Evolutionary conservation across 768 basidiomycete species (phyloP).

Genomic region (Tylopilus subfusipes): DNA sequence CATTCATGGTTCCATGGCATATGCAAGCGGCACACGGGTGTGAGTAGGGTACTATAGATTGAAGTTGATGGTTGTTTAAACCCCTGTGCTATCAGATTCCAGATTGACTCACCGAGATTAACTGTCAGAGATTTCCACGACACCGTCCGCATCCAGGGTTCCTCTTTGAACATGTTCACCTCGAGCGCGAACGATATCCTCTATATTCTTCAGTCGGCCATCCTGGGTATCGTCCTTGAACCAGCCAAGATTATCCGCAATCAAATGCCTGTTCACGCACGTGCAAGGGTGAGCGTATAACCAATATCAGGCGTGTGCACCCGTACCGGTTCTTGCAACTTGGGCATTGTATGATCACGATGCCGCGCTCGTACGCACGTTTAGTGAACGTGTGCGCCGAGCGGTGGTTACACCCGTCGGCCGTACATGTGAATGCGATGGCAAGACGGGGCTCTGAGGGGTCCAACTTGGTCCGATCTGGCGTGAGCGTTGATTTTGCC

Average conservation of each 20-base stretch:
- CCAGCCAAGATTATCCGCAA: slow-evolving; percentile 91
- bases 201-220: slow-evolving; percentile 73
- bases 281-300: not conserved
- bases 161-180: slow-evolving; percentile 72
- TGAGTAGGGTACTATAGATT: not conserved
- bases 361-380: slow-evolving; percentile 79
- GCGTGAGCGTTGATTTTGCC: not conserved
- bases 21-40: not conserved
- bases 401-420: slow-evolving; percentile 63
- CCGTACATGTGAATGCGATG: slow-evolving; percentile 87
- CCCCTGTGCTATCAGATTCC: not conserved
- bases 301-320: not conserved
- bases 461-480: slow-evolving; percentile 30
- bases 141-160: slow-evolving; percentile 43
- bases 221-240: slow-evolving; percentile 79
- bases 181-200: slow-evolving; percentile 72
- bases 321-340: slow-evolving; percentile 81
- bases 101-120: slow-evolving; percentile 11
- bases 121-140: slow-evolving; percentile 50
- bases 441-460: slow-evolving; percentile 59
- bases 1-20: slow-evolving; percentile 3
- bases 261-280: slow-evolving; percentile 56
- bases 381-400: slow-evolving; percentile 88
- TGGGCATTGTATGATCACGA: slow-evolving; percentile 91
- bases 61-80: not conserved